Conservation (phyloP, 2,329 filamentous ascomycete genomes). For the Aspergillus latus region DNA sequence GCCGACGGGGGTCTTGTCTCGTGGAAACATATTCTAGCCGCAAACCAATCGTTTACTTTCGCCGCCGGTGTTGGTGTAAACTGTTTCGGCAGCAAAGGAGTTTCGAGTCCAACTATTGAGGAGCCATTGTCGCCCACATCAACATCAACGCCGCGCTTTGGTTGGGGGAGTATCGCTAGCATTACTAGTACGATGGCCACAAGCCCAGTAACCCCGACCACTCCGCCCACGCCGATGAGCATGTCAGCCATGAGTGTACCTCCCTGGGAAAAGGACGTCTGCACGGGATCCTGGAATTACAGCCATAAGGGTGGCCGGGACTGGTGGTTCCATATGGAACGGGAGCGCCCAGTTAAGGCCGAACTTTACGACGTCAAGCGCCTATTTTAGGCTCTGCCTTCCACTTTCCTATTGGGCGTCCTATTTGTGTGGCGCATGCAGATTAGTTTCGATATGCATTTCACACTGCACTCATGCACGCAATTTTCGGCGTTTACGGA, state of each 20-base stretch:
- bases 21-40: conserved; percentile 46
- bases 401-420: not conserved
- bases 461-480: not conserved
- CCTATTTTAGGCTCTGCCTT: conserved; percentile 32
- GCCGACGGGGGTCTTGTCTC: conserved; percentile 45
- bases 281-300: conserved; percentile 46
- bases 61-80: conserved; percentile 35
- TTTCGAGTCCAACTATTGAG: conserved; percentile 26
- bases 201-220: conserved; percentile 33
- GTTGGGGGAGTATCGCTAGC: conserved; percentile 36
- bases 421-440: not conserved
- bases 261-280: conserved; percentile 44
- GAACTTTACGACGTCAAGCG: conserved; percentile 35
- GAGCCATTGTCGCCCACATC: conserved; percentile 35
- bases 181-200: conserved; percentile 30
- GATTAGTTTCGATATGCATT: not conserved
- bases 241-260: conserved; percentile 28
- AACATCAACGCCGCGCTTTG: conserved; percentile 31
- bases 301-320: conserved; percentile 41
- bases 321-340: conserved; percentile 48
- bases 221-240: conserved; percentile 34
- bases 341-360: conserved; percentile 37
- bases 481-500: conserved; percentile 6
- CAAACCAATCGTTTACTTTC: conserved; percentile 42
- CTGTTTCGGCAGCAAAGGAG: conserved; percentile 31